These are phyloP conservation scores for Colletotrichum viniferum DNA, from an alignment of 2,329 filamentous ascomycete species.

Conservation along the genomic window DNA sequence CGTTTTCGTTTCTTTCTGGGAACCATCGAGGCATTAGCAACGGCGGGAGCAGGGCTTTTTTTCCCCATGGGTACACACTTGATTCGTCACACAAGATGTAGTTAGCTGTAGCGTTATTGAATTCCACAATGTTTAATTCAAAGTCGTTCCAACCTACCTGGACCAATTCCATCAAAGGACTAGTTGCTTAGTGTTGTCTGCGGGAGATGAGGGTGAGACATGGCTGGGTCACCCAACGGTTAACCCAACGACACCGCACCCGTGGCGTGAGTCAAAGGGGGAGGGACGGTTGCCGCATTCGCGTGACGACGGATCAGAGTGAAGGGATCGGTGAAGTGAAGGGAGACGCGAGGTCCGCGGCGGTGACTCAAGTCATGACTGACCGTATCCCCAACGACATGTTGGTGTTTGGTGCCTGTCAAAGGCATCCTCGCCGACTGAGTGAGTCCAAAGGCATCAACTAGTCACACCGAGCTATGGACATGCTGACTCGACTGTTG, in stretches of 20 bases:
- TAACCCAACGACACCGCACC: neutral
- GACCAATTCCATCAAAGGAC: neutral
- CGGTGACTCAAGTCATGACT: neutral
- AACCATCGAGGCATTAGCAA: slow-evolving; percentile 2
- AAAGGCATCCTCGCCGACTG: neutral
- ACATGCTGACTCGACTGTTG: neutral
- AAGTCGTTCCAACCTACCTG: neutral
- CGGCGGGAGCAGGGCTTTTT: slow-evolving; percentile 1
- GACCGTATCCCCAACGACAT: neutral
- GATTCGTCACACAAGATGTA: neutral
- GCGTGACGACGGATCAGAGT: neutral
- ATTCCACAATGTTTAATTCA: slow-evolving; percentile 5
- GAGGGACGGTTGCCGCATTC: neutral
- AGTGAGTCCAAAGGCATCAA: neutral
- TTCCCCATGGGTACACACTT: neutral
- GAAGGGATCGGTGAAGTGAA: neutral
- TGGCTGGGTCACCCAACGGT: neutral
- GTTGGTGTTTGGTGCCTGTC: neutral
- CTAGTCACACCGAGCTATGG: neutral
- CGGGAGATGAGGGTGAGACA: neutral
- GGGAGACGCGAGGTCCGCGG: neutral
- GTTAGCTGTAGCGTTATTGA: neutral
- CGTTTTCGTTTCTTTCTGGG: neutral
- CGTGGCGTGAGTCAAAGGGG: neutral
- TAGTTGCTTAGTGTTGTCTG: neutral